phyloP scores from a whole-genome alignment of 169 alveolate species.

The Eimeria acervulina region DNA sequence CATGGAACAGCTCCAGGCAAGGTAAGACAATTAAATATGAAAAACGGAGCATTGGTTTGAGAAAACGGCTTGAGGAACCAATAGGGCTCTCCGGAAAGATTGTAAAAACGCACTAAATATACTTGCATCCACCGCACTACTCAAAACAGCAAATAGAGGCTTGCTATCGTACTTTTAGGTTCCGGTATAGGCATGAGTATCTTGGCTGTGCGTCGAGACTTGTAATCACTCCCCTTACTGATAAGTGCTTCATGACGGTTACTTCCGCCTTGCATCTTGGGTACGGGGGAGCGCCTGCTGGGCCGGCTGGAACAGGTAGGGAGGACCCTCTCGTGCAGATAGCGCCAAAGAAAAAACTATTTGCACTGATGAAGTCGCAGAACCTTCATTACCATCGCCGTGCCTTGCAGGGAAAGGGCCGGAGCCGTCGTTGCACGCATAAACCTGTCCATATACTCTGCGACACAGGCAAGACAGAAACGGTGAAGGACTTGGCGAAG shows the following conservation, averaged over 20 bases:
- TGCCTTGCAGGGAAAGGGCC: background rate
- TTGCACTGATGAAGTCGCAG: background rate
- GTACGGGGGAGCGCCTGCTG: constrained; percentile 96
- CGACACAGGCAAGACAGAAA: constrained; percentile 97
- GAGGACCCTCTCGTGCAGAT: background rate
- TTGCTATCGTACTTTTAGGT: constrained; percentile 91
- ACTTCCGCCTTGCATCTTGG: constrained; percentile 95
- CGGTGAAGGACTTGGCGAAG: constrained; percentile 97
- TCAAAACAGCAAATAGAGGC: constrained; percentile 83
- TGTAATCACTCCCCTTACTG: constrained; percentile 97
- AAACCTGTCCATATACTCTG: no score
- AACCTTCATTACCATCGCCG: background rate
- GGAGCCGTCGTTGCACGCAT: background rate
- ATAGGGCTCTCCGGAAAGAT: background rate
- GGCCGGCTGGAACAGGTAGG: constrained; percentile 96
- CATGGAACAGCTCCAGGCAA: constrained; percentile 72
- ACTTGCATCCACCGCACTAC: background rate
- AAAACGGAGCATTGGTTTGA: background rate
- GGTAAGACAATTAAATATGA: background rate
- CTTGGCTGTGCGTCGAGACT: constrained; percentile 96
- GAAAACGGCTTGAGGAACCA: background rate
- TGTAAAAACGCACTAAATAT: background rate
- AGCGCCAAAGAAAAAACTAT: background rate
- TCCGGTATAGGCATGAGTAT: constrained; percentile 95
- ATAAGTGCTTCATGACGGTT: constrained; percentile 96